phyloP scores from a whole-genome alignment of 2,329 filamentous ascomycete genomes.

The Penicillium sp. region DNA sequence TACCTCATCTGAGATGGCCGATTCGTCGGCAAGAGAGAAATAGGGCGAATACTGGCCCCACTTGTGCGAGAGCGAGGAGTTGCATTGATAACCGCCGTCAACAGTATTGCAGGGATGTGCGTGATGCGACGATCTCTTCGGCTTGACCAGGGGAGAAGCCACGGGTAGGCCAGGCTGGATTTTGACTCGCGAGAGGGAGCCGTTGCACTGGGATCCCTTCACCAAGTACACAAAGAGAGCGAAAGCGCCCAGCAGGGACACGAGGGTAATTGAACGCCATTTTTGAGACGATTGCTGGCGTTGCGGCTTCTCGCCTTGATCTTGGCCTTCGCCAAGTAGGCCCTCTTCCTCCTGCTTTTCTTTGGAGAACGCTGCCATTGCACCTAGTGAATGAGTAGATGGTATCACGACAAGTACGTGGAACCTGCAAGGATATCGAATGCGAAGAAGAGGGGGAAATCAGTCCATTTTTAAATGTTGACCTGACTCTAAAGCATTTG shows the following conservation, averaged over 20 bases:
- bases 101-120: slow-evolving; percentile 52
- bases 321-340: slow-evolving; percentile 2
- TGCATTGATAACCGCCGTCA: slow-evolving; percentile 62
- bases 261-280: slow-evolving; percentile 4
- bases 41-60: slow-evolving; percentile 92
- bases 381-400: neutral
- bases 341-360: slow-evolving; percentile 6
- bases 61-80: slow-evolving; percentile 59
- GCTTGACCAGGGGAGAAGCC: neutral
- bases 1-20: slow-evolving; percentile 59
- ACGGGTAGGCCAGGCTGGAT: slow-evolving; percentile 1
- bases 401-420: neutral
- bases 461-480: slow-evolving; percentile 7
- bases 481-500: neutral
- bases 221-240: slow-evolving; percentile 10
- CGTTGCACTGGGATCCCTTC: slow-evolving; percentile 9
- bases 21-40: slow-evolving; percentile 65
- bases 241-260: slow-evolving; percentile 8
- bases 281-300: neutral
- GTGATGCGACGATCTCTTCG: neutral
- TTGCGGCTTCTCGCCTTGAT: neutral
- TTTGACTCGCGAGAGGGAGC: slow-evolving; percentile 1
- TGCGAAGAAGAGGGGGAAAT: neutral
- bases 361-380: slow-evolving; percentile 9
- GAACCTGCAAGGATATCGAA: neutral